Evolutionary conservation across 1,284 basidiomycete species (phyloP), one percentile per base, ranked within the genome.

Genomic region (Cutaneotrichosporon mucoides): DNA sequence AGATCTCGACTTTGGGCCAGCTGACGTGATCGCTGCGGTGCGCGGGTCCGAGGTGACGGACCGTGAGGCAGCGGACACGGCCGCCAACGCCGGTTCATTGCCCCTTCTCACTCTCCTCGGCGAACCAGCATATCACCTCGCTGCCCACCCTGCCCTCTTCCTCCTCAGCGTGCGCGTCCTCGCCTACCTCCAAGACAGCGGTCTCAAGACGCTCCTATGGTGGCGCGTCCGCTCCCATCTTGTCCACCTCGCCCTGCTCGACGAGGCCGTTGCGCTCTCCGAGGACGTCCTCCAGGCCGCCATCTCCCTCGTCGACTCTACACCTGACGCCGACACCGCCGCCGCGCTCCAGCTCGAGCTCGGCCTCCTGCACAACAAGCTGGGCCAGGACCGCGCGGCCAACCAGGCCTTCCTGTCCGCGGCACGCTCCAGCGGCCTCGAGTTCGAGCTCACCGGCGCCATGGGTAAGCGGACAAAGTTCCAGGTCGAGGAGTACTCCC

Each of bases 91-190:
- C 37, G 69, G 75, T 1, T 84, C 92, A 11, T 81, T 94, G 48
- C 81, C 87, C 5, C 86, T 88, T 62, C 84, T 99, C 47, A 86
- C 92, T 0, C 85, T 85, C 61, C 85, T 86, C 2, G 96, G 96
- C 1, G 95, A 99, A 79, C 96, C 96, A 4, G 91, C 91, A 0
- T 99, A 99, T 78, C 96, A 99, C 76, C 88, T 99, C 50, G 84
- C 87, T 15, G 81, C 82, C 62, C 79, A 80, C 46, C 84, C 93
- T 1, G 78, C 85, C 35, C 86, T 94, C 68, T 84, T 98, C 56
- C 84, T 88, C 44, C 80, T 95, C 57, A 84, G 93, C 0, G 84
- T 88, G 63, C 79, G 89, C 38, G 79, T 96, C 43, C 79, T 97
- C 63, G 80, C 82, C 11, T 78, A 81, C 24, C 64, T 81, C 6